phyloP scores from a whole-genome alignment of 176 grass and related monocot species.

The Chloris gayana region DNA sequence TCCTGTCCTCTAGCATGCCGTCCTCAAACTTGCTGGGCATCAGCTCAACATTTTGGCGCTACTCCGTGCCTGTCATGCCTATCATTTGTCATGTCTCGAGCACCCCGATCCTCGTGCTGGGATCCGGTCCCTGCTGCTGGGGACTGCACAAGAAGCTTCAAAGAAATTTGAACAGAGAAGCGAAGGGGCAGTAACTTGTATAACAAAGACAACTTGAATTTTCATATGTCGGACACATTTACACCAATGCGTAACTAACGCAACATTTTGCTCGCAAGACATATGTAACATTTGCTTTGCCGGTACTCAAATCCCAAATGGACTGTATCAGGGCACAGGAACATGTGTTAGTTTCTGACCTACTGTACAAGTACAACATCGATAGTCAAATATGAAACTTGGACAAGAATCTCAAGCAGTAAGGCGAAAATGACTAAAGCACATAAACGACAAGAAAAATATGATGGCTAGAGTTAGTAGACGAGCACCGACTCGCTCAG shows the following conservation, averaged over 20 bases:
- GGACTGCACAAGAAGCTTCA: not conserved
- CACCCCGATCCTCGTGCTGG: not conserved
- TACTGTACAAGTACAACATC: slow-evolving; percentile 9
- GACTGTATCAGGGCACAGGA: not conserved
- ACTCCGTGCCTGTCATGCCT: not conserved
- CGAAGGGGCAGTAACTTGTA: not conserved
- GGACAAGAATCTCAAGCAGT: slow-evolving; percentile 18
- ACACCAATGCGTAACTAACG: not conserved
- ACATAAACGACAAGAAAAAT: slow-evolving; percentile 30
- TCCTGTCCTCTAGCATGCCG: slow-evolving; percentile 25
- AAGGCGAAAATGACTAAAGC: slow-evolving; percentile 48
- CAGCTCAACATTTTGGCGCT: slow-evolving; percentile 27
- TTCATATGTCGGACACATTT: not conserved
- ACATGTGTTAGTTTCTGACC: slow-evolving; percentile 22
- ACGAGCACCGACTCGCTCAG: slow-evolving; percentile 11
- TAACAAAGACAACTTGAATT: not conserved
- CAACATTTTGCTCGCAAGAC: not conserved
- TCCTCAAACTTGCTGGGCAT: slow-evolving; percentile 16
- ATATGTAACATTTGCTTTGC: not conserved
- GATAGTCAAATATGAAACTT: not conserved
- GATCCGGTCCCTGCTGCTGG: not conserved
- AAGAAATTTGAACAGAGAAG: not conserved
- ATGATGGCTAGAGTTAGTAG: slow-evolving; percentile 23
- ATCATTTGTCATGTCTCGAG: not conserved
- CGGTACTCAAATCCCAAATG: not conserved